Evolutionary conservation across 2,329 filamentous ascomycete species (phyloP), one percentile per base, ranked within the genome.

Genomic region (Fusarium sp.): DNA sequence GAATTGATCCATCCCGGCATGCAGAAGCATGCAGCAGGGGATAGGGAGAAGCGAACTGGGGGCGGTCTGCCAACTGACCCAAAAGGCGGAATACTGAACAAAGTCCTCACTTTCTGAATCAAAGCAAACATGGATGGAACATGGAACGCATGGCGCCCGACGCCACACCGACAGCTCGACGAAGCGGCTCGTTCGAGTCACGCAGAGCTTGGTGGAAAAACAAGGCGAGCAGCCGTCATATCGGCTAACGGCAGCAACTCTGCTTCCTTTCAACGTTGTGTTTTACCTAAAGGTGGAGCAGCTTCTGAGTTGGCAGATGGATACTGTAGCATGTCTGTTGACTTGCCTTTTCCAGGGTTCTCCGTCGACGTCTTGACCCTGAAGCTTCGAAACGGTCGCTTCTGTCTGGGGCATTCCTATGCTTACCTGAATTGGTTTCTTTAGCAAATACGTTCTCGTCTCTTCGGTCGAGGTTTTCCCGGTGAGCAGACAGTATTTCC

Each of bases 271-370:
- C 20, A 32, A 46, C 30, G 24, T 16, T 50, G 16, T 14, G 32
- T 46, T 20, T 25, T n/a, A 38, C 34, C 18, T 38, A 12, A 11
- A 58, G 25, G 50, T 29, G 55, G 43, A 55, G 25, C 46, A 59
- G 30, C 30, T 27, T 34, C 27, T 46, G 61, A 50, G 59, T 57
- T 64, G 50, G 61, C 50, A 63, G 22, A 52, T 52, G 32, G 43
- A 59, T 34, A 47, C 47, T 12, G 18, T 38, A 38, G 34, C 34
- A 64, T 24, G 59, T 43, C 53, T 52, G 24, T 25, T 24, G 55
- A 62, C 63, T 67, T 66, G 27, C 62, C 62, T 46, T 34, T 62
- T 67, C 61, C 47, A 54, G 55, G 63, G 49, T 42, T 20, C 44
- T 66, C 62, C 63, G 62, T 66, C 42, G 38, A 29, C 29, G 40